Percentiles rank a stretch among this genome's conserved stretches.
Evolutionary conservation across 805 yeast species (phyloP).

Genomic region (Zygoascus tannicola): DNA sequence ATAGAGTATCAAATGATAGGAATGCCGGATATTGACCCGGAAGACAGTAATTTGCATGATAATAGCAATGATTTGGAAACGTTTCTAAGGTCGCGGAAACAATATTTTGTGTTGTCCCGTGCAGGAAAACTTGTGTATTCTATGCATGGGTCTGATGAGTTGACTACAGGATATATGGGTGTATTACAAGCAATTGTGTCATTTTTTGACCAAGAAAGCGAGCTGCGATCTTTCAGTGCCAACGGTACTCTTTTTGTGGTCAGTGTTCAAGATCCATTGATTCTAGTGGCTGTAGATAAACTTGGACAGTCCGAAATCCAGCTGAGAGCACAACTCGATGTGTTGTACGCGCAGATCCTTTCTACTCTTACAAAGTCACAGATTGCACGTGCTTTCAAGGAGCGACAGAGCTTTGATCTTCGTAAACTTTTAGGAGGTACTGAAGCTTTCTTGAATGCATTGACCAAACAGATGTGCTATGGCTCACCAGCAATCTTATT

Average conservation of each 20-base stretch:
- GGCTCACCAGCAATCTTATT: slow-evolving; percentile 52
- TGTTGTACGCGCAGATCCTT: slow-evolving; percentile 67
- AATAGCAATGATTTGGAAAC: slow-evolving; percentile 15
- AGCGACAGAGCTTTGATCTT: slow-evolving; percentile 72
- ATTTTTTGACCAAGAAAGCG: slow-evolving; percentile 38
- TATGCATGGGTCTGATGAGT: slow-evolving; percentile 60
- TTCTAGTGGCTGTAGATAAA: slow-evolving; percentile 54
- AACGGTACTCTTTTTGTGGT: slow-evolving; percentile 48
- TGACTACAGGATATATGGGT: slow-evolving; percentile 64
- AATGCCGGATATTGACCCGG: slow-evolving; percentile 21
- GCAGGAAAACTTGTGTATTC: slow-evolving; percentile 90
- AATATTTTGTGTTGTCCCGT: slow-evolving; percentile 65
- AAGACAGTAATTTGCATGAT: slow-evolving; percentile 1
- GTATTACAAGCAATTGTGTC: slow-evolving; percentile 70
- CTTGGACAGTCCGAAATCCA: slow-evolving; percentile 31
- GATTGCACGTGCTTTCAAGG: slow-evolving; percentile 55
- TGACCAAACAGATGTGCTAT: slow-evolving; percentile 44
- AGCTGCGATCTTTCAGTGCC: slow-evolving; percentile 38
- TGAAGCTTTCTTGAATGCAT: slow-evolving; percentile 61
- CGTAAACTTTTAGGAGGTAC: slow-evolving; percentile 65
- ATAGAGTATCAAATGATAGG: too few relatives aligned
- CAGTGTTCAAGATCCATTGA: slow-evolving; percentile 55
- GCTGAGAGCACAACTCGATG: slow-evolving; percentile 54
- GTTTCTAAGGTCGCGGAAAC: slow-evolving; percentile 42
- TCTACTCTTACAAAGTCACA: slow-evolving; percentile 78